phyloP scores from a whole-genome alignment of 768 basidiomycete species.

The Calocybe cyanea region DNA sequence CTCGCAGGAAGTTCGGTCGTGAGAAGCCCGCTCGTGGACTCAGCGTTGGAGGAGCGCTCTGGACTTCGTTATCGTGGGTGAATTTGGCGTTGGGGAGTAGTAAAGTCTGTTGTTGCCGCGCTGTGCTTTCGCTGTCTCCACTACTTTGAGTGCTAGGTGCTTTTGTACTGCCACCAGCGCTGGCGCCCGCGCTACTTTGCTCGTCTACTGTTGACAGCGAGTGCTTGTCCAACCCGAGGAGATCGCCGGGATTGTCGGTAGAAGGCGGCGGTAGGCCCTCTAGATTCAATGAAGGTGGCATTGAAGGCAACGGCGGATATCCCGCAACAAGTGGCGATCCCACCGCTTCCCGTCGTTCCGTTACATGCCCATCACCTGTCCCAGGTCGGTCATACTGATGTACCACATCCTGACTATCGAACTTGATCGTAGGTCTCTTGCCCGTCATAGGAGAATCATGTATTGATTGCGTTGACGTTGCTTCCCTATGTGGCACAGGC shows the following conservation, averaged over 20 bases:
- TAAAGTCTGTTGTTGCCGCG: conserved; percentile 24
- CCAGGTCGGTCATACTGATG: conserved; percentile 70
- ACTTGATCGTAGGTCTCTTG: conserved; percentile 69
- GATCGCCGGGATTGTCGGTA: conserved; percentile 15
- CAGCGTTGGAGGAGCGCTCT: conserved; percentile 45
- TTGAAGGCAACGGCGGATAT: conserved; percentile 33
- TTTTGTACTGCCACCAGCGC: conserved; percentile 11
- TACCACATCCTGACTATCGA: conserved; percentile 67
- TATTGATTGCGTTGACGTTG: conserved; percentile 35
- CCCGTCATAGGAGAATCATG: conserved; percentile 27
- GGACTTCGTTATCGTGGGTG: conserved; percentile 29
- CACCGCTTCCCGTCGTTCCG: conserved; percentile 41
- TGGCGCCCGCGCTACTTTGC: conserved; percentile 12
- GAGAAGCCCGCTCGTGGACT: conserved; percentile 27
- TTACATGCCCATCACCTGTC: conserved; percentile 37
- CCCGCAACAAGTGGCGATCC: conserved; percentile 24
- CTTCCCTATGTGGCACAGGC: conserved; percentile 59
- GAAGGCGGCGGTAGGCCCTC: conserved; percentile 16
- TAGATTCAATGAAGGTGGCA: conserved; percentile 16
- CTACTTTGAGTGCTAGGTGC: conserved; percentile 9
- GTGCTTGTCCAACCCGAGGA: conserved; percentile 26
- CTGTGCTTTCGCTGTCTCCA: conserved; percentile 7
- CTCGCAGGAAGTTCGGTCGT: conserved; percentile 20
- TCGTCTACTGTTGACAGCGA: conserved; percentile 8
- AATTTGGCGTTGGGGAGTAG: conserved; percentile 27